These are phyloP conservation scores for Nannizziopsis arthrosporioides DNA, from an alignment of 2,329 filamentous ascomycete species.

Conservation along the genomic window DNA sequence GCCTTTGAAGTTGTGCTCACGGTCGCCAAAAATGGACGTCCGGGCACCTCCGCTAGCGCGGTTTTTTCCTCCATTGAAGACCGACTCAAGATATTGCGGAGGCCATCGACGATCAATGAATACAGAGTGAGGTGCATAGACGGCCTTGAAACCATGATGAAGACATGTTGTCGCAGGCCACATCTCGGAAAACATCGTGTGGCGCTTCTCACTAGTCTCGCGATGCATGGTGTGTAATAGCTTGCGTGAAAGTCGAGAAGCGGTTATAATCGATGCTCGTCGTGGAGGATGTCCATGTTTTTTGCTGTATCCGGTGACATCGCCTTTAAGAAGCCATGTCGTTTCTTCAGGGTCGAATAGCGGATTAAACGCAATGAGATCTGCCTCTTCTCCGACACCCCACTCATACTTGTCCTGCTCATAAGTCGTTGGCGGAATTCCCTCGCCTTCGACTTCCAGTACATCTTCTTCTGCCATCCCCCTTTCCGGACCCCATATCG, in stretches of 20 bases:
- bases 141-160: conserved; percentile 85
- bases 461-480: conserved; percentile 57
- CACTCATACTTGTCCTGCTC: conserved; percentile 73
- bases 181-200: conserved; percentile 93
- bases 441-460: conserved; percentile 62
- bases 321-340: conserved; percentile 67
- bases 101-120: conserved; percentile 85
- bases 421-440: conserved; percentile 56
- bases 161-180: conserved; percentile 80
- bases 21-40: conserved; percentile 64
- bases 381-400: conserved; percentile 83
- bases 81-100: conserved; percentile 58
- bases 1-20: conserved; percentile 79
- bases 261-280: conserved; percentile 78
- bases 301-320: conserved; percentile 74
- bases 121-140: conserved; percentile 79
- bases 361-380: conserved; percentile 83
- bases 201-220: conserved; percentile 72
- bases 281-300: conserved; percentile 52
- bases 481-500: conserved; percentile 75
- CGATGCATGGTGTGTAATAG: conserved; percentile 80
- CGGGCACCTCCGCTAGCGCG: conserved; percentile 62
- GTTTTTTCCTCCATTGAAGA: conserved; percentile 69
- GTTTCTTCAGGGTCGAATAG: conserved; percentile 84
- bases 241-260: conserved; percentile 67